Percentiles rank a stretch among this genome's conserved stretches.
Conservation (phyloP, 345 rosid species). For the Rhodomyrtus tomentosa region DNA sequence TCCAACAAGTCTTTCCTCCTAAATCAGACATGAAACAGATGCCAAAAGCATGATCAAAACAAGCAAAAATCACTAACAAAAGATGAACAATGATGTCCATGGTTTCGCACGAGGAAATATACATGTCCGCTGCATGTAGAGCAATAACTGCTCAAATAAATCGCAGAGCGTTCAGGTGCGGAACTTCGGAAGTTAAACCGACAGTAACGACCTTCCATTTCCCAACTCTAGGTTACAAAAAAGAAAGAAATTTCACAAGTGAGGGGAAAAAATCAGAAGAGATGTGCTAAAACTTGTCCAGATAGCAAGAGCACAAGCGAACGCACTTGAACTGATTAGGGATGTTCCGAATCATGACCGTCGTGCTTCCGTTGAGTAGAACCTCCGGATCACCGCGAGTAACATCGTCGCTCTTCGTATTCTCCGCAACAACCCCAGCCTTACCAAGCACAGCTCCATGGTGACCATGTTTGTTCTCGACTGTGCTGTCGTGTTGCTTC, state of each 20-base stretch:
- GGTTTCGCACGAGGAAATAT: neutral
- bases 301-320: neutral
- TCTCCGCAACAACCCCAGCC: neutral
- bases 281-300: neutral
- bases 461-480: neutral
- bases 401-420: neutral
- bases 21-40: neutral
- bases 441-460: neutral
- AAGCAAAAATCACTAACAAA: too few species aligned
- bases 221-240: neutral
- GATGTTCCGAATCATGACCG: slow-evolving; percentile 35
- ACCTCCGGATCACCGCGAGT: neutral
- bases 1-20: slow-evolving; percentile 17
- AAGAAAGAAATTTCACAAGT: neutral
- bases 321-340: slow-evolving; percentile 30
- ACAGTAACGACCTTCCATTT: neutral
- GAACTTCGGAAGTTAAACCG: neutral
- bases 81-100: neutral
- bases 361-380: slow-evolving; percentile 6
- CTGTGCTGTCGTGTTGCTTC: neutral
- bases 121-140: neutral
- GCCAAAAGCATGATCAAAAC: neutral
- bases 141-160: neutral
- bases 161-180: neutral
- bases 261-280: too few species aligned